Evolutionary conservation across 441 rosid genomes (phyloP).

Genomic region (Syzygium malaccense): DNA sequence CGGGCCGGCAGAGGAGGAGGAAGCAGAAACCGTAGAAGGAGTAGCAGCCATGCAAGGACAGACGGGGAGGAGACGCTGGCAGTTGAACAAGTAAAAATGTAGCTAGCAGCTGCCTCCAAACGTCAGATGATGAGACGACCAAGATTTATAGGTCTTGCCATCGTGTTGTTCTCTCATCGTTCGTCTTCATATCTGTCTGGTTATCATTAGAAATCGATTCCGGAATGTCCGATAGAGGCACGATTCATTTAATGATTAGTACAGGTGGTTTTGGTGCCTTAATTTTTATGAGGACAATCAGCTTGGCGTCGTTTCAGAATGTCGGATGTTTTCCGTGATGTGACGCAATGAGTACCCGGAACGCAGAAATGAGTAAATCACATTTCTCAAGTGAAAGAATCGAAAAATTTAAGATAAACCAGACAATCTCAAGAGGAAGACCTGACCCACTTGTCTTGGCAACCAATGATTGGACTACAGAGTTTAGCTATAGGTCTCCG

Average conservation of each 20-base stretch:
- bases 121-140: neutral
- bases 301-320: neutral
- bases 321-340: neutral
- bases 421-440: neutral
- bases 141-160: neutral
- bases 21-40: slow-evolving; percentile 39
- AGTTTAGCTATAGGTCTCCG: neutral
- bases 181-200: neutral
- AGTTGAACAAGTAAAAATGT: slow-evolving; percentile 4
- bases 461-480: neutral
- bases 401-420: neutral
- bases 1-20: slow-evolving; percentile 34
- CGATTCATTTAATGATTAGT: neutral
- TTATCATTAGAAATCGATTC: neutral
- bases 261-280: neutral
- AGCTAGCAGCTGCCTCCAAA: slow-evolving; percentile 13
- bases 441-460: neutral
- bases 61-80: slow-evolving; percentile 15
- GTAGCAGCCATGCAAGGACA: slow-evolving; percentile 26
- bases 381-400: neutral
- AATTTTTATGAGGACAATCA: neutral
- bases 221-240: neutral
- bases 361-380: neutral
- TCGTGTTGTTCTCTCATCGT: neutral
- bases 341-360: neutral